phyloP scores from a whole-genome alignment of 2,329 filamentous ascomycete genomes.

The Alternaria atra region DNA sequence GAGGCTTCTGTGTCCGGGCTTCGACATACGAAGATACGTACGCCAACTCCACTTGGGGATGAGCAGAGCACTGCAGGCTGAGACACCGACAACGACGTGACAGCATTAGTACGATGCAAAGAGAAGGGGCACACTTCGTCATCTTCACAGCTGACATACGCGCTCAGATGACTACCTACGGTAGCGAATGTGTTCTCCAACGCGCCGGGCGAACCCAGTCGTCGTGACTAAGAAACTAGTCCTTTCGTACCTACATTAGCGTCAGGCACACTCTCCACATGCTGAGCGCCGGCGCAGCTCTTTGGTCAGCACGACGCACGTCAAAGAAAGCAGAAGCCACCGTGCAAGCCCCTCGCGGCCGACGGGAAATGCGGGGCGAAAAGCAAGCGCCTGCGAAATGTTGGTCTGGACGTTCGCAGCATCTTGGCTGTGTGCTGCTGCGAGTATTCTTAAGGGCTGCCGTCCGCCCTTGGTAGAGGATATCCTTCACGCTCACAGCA shows the following conservation, averaged over 20 bases:
- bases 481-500: conserved; percentile 19
- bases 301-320: conserved; percentile 8
- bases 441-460: conserved; percentile 26
- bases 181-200: conserved; percentile 7
- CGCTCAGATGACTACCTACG: background rate
- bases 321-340: conserved; percentile 16
- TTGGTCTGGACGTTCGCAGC: conserved; percentile 11
- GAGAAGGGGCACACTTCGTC: background rate
- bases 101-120: conserved; percentile 4
- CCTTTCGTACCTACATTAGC: conserved; percentile 31
- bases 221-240: conserved; percentile 12
- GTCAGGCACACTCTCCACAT: conserved; percentile 20
- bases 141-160: conserved; percentile 1
- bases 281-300: conserved; percentile 11
- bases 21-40: background rate
- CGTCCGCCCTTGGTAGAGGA: conserved; percentile 5
- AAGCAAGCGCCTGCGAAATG: conserved; percentile 12
- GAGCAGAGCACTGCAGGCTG: conserved; percentile 4
- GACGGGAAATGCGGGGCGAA: conserved; percentile 20
- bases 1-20: background rate
- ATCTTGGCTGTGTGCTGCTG: conserved; percentile 2
- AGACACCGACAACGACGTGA: conserved; percentile 6
- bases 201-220: conserved; percentile 7
- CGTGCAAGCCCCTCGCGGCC: conserved; percentile 16
- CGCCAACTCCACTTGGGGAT: background rate